phyloP scores from a whole-genome alignment of 2,329 filamentous ascomycete genomes.

The Macroventuria anomochaeta region DNA sequence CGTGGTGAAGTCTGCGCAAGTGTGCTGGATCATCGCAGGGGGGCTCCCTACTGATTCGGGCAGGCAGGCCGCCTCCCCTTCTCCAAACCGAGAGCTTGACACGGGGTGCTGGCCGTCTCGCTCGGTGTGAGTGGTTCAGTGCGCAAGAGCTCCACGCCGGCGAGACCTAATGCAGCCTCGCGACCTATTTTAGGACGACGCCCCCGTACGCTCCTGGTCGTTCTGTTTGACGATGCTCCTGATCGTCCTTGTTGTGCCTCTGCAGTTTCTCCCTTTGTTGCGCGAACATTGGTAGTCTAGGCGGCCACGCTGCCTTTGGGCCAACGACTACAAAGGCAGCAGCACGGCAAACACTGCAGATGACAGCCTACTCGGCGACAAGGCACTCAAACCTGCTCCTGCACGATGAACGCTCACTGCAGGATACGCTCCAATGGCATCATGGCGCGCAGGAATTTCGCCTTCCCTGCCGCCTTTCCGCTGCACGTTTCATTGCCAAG shows the following conservation, averaged over 20 bases:
- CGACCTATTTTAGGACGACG: constrained; percentile 31
- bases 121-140: constrained; percentile 15
- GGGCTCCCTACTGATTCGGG: constrained; percentile 21
- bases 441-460: constrained; percentile 16
- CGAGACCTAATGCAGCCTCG: constrained; percentile 17
- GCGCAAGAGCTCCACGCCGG: constrained; percentile 11
- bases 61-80: constrained; percentile 19
- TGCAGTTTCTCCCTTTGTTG: constrained; percentile 9
- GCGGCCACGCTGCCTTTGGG: constrained; percentile 3
- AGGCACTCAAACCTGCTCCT: constrained; percentile 1
- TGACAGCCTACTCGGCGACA: not conserved
- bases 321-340: constrained; percentile 1
- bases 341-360: not conserved
- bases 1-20: constrained; percentile 9
- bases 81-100: constrained; percentile 18
- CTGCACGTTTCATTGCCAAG: constrained; percentile 19
- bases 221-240: constrained; percentile 28
- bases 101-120: constrained; percentile 3
- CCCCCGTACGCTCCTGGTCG: constrained; percentile 24
- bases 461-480: constrained; percentile 15
- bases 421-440: constrained; percentile 19
- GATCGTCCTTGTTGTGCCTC: constrained; percentile 11
- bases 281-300: constrained; percentile 2
- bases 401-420: constrained; percentile 10
- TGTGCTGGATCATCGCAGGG: constrained; percentile 33